These are phyloP conservation scores for Aspergillus quadrilineatus DNA, from an alignment of 2,329 filamentous ascomycete genomes.

Conservation along the genomic window DNA sequence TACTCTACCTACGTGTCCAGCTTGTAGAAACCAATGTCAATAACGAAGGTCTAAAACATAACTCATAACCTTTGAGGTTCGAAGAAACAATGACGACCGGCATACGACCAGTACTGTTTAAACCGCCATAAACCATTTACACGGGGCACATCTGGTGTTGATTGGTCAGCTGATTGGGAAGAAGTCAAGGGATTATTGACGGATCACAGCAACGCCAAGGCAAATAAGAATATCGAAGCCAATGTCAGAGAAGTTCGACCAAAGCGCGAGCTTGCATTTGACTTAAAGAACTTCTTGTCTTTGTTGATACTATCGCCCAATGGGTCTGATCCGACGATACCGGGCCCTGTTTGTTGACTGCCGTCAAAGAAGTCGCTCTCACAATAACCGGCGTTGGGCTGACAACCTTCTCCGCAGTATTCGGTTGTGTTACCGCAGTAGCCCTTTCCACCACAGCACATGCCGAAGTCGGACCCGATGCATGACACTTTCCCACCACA, in stretches of 20 bases:
- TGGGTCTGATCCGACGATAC: constrained; percentile 8
- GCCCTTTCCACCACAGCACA: constrained; percentile 32
- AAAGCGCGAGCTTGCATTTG: constrained; percentile 9
- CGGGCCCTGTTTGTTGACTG: constrained; percentile 5
- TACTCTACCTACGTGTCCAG: not conserved
- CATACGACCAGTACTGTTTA: not conserved
- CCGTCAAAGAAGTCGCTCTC: constrained; percentile 11
- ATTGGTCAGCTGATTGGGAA: not conserved
- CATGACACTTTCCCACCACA: constrained; percentile 37
- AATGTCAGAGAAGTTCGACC: not conserved
- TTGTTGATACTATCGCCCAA: not conserved
- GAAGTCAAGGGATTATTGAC: not conserved
- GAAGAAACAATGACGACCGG: not conserved
- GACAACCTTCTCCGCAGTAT: constrained; percentile 35
- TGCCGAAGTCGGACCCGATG: constrained; percentile 34
- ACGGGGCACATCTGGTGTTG: not conserved
- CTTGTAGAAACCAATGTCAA: not conserved
- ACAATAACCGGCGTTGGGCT: constrained; percentile 31
- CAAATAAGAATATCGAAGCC: constrained; percentile 13
- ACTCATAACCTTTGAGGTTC: not conserved
- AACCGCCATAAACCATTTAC: not conserved
- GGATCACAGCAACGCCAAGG: constrained; percentile 9
- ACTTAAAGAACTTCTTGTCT: constrained; percentile 15
- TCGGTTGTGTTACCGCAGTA: constrained; percentile 33
- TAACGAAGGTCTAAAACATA: constrained; percentile 5